Base-by-base conservation (phyloP, 2,329 filamentous ascomycete genomes). In the Fonsecaea nubica region DNA sequence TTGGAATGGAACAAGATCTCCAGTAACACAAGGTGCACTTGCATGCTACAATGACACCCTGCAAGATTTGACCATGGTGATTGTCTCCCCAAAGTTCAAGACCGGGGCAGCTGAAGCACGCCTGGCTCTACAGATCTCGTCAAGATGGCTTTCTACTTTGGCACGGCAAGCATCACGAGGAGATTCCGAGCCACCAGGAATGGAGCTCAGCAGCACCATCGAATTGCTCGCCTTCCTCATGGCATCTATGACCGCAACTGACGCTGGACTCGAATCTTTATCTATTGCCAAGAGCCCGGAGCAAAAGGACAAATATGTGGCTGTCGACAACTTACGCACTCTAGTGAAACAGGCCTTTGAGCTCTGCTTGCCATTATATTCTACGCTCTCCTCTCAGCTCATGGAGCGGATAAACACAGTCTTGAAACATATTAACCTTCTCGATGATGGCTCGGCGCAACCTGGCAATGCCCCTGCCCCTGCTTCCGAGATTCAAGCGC, bases 401-500 rank as follows among this genome's bases (percentile, higher is more conserved):
- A 62, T 69, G 35, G 64, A 66, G 21, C 62, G 70, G 13, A 65
- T 72, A 13, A 68, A 69, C 38, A 64, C 61, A 10, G 65, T 72
- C 10, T 48, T 69, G 25, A 72, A 72, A 56, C 69, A 71, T 38
- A 65, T 71, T 55, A 65, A 35, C 25, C 59, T 72, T 13, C 53
- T 71, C 10, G 61, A 66, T 40, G 55, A 64, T 5, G 58, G 32
- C 3, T 33, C 40, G 3, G 38, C 63, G 6, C 60, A 69, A 36
- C 18, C 55, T 12, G 63, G 59, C 9, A 42, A 45, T 12, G 30
- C 58, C 13, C 62, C 67, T 25, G 55, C 61, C 18, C 65, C 66
- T 25, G 40, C 58, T 7, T 61, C 70, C 33, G 68, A 70, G 13
- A 72, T 73, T 38, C 71, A 70, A 36, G 78, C 80, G 18, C 75